Conservation (phyloP, 1,284 basidiomycete species). For the Austropuccinia psidii region DNA sequence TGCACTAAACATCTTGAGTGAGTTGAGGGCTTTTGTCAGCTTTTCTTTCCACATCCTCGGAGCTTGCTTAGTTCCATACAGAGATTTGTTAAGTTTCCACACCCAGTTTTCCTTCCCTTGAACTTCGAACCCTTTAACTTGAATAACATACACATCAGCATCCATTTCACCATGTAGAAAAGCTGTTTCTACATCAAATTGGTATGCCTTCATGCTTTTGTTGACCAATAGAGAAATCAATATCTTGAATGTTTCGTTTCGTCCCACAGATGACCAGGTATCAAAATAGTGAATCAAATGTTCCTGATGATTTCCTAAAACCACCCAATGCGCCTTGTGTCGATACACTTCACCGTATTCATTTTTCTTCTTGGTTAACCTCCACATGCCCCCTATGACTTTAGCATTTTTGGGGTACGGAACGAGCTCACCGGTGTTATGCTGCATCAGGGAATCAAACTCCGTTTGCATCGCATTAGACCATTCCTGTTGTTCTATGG, state of each 20-base stretch:
- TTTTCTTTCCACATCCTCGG: neutral
- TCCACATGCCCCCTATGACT: neutral
- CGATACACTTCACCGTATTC: neutral
- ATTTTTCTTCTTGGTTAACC: neutral
- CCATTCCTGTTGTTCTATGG: too few species aligned
- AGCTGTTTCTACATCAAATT: slow-evolving; percentile 1
- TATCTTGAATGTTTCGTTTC: neutral
- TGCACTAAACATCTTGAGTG: too few species aligned
- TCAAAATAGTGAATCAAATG: neutral
- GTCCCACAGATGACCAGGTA: neutral
- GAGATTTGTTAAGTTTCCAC: neutral
- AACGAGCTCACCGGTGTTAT: neutral
- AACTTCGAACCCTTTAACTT: neutral
- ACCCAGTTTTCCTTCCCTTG: neutral
- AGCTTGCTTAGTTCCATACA: neutral
- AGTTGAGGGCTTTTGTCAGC: too few species aligned
- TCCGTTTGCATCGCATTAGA: neutral
- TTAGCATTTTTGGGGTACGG: neutral
- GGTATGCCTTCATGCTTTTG: neutral
- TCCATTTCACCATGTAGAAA: neutral
- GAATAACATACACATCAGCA: neutral
- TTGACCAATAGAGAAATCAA: too few species aligned
- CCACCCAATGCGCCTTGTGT: neutral
- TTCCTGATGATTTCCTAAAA: neutral
- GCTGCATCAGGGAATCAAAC: neutral